Evolutionary conservation across 164 flowering plant species (phyloP).

Genomic region (Nymphaea colorata): DNA sequence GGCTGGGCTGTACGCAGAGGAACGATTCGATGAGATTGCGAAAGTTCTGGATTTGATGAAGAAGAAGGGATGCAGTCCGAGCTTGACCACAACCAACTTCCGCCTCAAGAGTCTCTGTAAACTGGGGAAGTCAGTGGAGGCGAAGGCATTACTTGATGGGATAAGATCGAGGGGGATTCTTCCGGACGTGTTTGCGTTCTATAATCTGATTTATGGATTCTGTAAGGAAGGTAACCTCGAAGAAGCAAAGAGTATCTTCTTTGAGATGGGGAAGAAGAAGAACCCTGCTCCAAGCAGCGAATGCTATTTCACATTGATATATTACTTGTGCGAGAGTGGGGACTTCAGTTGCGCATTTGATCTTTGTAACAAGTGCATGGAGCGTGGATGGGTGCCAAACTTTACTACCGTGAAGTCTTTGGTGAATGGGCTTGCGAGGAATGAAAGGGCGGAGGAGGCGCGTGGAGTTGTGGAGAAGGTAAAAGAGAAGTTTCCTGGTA

Average conservation of each 20-base stretch:
- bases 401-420: conserved; percentile 54
- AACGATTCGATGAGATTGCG: conserved; percentile 54
- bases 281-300: conserved; percentile 35
- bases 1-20: conserved; percentile 64
- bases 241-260: conserved; percentile 47
- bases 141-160: conserved; percentile 51
- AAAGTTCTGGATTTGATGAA: conserved; percentile 60
- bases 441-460: conserved; percentile 52
- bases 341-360: conserved; percentile 53
- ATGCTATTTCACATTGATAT: conserved; percentile 49
- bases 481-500: conserved; percentile 46
- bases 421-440: conserved; percentile 59
- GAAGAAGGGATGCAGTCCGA: conserved; percentile 17
- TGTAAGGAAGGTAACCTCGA: conserved; percentile 59
- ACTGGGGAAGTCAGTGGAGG: conserved; percentile 42
- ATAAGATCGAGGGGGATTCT: conserved; percentile 42
- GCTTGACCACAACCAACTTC: conserved; percentile 40
- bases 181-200: conserved; percentile 47
- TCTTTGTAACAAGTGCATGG: conserved; percentile 41
- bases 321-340: conserved; percentile 42
- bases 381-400: conserved; percentile 61
- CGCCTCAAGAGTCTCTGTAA: conserved; percentile 72
- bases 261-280: conserved; percentile 29
- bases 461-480: conserved; percentile 30
- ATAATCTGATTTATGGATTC: conserved; percentile 63